Percentiles rank a stretch among this genome's conserved stretches.
Conservation (phyloP, 495 filamentous ascomycete genomes). For the Hypoxylon cercidicola region DNA sequence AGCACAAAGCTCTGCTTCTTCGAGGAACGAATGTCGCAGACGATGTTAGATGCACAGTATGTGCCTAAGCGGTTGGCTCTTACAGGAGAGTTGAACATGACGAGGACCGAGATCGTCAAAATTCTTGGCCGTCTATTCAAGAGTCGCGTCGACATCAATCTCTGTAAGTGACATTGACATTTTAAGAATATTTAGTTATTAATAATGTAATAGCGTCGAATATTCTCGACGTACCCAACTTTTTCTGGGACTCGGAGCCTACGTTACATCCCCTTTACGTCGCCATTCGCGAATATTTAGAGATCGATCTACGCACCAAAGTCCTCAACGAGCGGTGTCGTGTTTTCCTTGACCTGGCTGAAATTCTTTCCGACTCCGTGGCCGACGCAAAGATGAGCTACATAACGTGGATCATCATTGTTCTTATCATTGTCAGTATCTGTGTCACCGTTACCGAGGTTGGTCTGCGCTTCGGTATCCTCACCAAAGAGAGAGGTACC, state of each 20-base stretch:
- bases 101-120: slow-evolving; percentile 87
- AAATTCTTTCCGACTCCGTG: slow-evolving; percentile 92
- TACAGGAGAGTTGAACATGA: slow-evolving; percentile 92
- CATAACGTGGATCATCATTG: slow-evolving; percentile 98
- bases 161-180: slow-evolving; percentile 72
- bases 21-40: slow-evolving; percentile 94
- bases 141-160: slow-evolving; percentile 94
- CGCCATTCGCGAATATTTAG: slow-evolving; percentile 95
- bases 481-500: slow-evolving; percentile 60
- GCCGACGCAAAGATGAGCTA: slow-evolving; percentile 92
- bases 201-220: slow-evolving; percentile 75
- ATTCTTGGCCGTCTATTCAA: slow-evolving; percentile 93
- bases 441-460: slow-evolving; percentile 91
- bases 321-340: slow-evolving; percentile 96
- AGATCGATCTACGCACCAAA: slow-evolving; percentile 93
- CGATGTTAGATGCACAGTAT: slow-evolving; percentile 92
- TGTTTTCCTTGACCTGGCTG: slow-evolving; percentile 95
- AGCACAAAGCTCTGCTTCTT: slow-evolving; percentile 98
- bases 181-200: slow-evolving; percentile 21
- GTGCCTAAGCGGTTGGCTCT: slow-evolving; percentile 88
- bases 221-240: slow-evolving; percentile 95
- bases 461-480: slow-evolving; percentile 82
- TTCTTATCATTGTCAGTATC: slow-evolving; percentile 91
- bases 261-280: slow-evolving; percentile 93
- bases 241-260: slow-evolving; percentile 98